Conservation (phyloP, 2,329 filamentous ascomycete species). For the Aureobasidium zeae region DNA sequence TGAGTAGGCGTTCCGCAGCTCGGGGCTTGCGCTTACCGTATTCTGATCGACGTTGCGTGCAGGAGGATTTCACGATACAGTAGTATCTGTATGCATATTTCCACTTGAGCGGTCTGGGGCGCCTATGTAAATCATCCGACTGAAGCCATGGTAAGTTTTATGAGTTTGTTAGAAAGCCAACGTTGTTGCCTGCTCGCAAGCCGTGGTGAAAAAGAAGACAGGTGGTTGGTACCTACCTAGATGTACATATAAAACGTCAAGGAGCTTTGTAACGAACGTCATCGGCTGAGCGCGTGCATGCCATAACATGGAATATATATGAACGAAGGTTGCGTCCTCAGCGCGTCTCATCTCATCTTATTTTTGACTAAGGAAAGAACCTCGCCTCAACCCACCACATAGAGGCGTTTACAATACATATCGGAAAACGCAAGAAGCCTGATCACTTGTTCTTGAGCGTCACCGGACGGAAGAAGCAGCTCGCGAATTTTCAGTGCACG, state of each 20-base stretch:
- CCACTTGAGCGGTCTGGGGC: background rate
- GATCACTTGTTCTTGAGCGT: too few species aligned
- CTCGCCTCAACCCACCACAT: too few species aligned
- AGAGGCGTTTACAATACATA: too few species aligned
- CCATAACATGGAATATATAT: too few species aligned
- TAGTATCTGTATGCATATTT: background rate
- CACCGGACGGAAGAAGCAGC: background rate
- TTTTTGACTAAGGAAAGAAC: too few species aligned
- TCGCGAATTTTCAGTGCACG: background rate
- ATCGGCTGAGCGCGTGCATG: slow-evolving; percentile 5
- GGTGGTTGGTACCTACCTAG: slow-evolving; percentile 16
- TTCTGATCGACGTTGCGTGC: slow-evolving; percentile 12
- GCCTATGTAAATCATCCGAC: background rate
- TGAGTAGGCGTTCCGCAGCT: slow-evolving; percentile 2
- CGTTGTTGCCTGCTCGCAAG: background rate
- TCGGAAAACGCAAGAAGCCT: too few species aligned
- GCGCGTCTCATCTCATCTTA: too few species aligned
- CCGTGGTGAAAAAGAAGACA: slow-evolving; percentile 10
- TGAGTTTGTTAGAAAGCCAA: too few species aligned
- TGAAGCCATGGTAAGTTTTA: too few species aligned
- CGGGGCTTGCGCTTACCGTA: slow-evolving; percentile 3
- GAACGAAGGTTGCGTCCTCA: too few species aligned
- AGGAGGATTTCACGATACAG: too few species aligned
- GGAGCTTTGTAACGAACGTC: slow-evolving; percentile 6
- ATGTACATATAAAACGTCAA: background rate